These are phyloP conservation scores for Suhomyces bribrorum DNA, from an alignment of 1,139 yeast genomes.

Conservation along the genomic window DNA sequence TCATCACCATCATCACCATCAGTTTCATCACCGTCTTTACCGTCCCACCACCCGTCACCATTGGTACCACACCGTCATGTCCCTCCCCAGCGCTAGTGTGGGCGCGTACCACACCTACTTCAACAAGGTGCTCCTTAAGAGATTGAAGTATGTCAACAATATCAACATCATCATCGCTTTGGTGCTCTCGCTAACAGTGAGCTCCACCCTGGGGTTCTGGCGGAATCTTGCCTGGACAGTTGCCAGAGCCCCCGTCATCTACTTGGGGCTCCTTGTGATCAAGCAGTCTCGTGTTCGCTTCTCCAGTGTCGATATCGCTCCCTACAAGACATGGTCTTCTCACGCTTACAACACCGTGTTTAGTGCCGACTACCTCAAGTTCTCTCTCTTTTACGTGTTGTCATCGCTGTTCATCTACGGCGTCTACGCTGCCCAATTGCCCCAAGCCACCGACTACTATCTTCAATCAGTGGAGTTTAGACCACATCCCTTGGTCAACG, in stretches of 20 bases:
- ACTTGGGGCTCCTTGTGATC: slow-evolving; percentile 35
- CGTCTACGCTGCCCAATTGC: slow-evolving; percentile 33
- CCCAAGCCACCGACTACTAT: slow-evolving; percentile 29
- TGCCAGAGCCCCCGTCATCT: slow-evolving; percentile 36
- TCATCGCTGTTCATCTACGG: slow-evolving; percentile 40
- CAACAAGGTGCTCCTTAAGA: slow-evolving; percentile 33
- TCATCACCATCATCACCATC: neutral
- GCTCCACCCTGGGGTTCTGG: slow-evolving; percentile 37
- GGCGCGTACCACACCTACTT: slow-evolving; percentile 32
- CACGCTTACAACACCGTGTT: slow-evolving; percentile 51
- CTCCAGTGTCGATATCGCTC: slow-evolving; percentile 52
- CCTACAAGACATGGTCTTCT: slow-evolving; percentile 50
- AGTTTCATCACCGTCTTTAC: neutral
- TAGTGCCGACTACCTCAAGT: slow-evolving; percentile 39
- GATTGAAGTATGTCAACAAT: slow-evolving; percentile 40
- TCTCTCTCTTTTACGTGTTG: slow-evolving; percentile 35
- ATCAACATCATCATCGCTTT: slow-evolving; percentile 32
- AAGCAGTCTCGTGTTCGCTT: slow-evolving; percentile 51
- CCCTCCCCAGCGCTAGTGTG: too few species aligned
- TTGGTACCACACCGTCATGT: too few species aligned
- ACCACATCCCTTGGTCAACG: slow-evolving; percentile 60
- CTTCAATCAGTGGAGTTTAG: slow-evolving; percentile 48
- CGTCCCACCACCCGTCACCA: neutral
- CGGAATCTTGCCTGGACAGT: slow-evolving; percentile 29
- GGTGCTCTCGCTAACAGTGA: slow-evolving; percentile 25